A percentile compares a stretch with the other conserved stretches of the same genome.
Evolutionary conservation across 2,329 filamentous ascomycete species (phyloP).

Genomic region (Rhinocladiella similis): DNA sequence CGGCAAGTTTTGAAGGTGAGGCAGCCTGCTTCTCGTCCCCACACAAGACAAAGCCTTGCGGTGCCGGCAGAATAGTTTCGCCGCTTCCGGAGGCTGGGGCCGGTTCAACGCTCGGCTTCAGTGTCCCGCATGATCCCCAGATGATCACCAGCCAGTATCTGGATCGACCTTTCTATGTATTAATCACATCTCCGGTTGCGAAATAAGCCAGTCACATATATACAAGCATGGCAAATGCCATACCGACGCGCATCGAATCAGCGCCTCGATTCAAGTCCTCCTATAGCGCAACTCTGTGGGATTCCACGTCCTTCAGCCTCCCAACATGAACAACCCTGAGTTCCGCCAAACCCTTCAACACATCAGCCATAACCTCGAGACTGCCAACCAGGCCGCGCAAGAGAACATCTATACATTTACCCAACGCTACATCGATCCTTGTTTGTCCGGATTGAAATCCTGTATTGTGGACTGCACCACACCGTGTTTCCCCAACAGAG

Average conservation of each 20-base stretch:
- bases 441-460: conserved; percentile 65
- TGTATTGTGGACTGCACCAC: conserved; percentile 71
- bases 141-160: neutral
- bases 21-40: no score
- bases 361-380: conserved; percentile 85
- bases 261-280: conserved; percentile 6
- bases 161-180: neutral
- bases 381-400: conserved; percentile 87
- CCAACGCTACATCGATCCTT: conserved; percentile 81
- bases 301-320: neutral
- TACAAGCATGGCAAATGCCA: conserved; percentile 22
- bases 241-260: conserved; percentile 10
- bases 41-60: no score
- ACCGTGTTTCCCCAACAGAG: conserved; percentile 64
- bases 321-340: conserved; percentile 31
- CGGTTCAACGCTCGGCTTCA: no score
- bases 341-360: conserved; percentile 93
- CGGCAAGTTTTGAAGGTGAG: no score
- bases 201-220: no score
- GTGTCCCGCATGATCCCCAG: neutral
- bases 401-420: conserved; percentile 87
- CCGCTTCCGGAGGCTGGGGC: no score
- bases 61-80: no score
- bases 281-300: neutral
- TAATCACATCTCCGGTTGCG: neutral